phyloP scores from a whole-genome alignment of 1,284 basidiomycete genomes.

The Fistulinella staudtii region DNA sequence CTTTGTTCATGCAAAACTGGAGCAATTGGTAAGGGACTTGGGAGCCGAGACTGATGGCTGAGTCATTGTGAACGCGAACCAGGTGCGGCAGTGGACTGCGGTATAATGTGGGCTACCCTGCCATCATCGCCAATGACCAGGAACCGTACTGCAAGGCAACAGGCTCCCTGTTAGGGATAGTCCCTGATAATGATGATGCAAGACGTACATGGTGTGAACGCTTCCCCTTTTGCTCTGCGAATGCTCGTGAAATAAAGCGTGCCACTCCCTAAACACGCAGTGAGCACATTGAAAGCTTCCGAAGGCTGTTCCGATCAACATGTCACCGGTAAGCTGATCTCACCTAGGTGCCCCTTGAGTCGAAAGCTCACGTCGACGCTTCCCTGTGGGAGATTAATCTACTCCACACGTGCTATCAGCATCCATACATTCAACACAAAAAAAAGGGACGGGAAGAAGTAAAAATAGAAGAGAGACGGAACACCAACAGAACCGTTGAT shows the following conservation, averaged over 20 bases:
- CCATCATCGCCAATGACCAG: slow-evolving; percentile 67
- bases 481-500: slow-evolving; percentile 60
- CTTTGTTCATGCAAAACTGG: too few relatives aligned
- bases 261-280: slow-evolving; percentile 50
- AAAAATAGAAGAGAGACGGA: neutral
- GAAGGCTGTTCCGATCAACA: neutral
- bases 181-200: neutral
- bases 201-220: slow-evolving; percentile 63
- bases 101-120: slow-evolving; percentile 37
- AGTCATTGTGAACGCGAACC: neutral
- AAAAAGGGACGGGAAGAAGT: neutral
- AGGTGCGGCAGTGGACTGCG: slow-evolving; percentile 1
- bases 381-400: slow-evolving; percentile 73
- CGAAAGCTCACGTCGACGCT: slow-evolving; percentile 74
- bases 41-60: too few relatives aligned
- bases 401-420: slow-evolving; percentile 1
- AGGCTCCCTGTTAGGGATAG: neutral
- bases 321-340: slow-evolving; percentile 9
- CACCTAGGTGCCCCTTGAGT: slow-evolving; percentile 66
- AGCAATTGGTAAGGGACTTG: too few relatives aligned
- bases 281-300: too few relatives aligned
- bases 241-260: slow-evolving; percentile 80
- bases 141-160: slow-evolving; percentile 56
- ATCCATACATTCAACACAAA: neutral
- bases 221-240: slow-evolving; percentile 67